Base-by-base conservation (phyloP, 2,329 filamentous ascomycete genomes). In the Onygenales sp. region DNA sequence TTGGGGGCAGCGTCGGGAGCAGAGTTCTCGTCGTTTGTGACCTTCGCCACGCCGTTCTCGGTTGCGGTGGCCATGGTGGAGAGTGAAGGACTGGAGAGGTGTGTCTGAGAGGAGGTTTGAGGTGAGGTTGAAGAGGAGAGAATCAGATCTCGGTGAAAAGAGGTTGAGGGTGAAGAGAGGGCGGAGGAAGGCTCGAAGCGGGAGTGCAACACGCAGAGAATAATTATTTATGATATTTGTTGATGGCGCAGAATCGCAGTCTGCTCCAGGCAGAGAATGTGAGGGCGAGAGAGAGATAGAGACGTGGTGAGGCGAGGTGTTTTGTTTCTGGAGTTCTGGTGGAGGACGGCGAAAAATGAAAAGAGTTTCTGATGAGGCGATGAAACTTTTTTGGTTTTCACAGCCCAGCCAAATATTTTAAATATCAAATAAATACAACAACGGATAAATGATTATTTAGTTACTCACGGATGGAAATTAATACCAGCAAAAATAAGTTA, bases 1-100 rank as follows among this genome's bases (percentile, higher is more conserved):
- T 76, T 74, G 52, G 71, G 72, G 46, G 67, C 67, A 51, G 78
- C 76, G 63, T 74, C 72, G 57, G 77, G 75, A 54, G 77, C 73
- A 55, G 77, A 67, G 66, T 80, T 80, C 61, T 80, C 79, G 59
- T 85, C 82, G 58, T 63, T 66, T 56, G 67, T 64, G 49, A 66
- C 61, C 49, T 57, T 57, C 55, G 56, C 52, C 55, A 63, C 62
- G 55, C 60, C 65, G 55, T 71, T 71, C 58, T 69, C 67, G 55
- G 65, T 61, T 21, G 66, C 66, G 50, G 65, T 63, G 55, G 69
- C 66, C 68, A 72, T 72, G 47, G 47, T 54, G 55, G 38, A 47
- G 27, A 31, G n/a, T 35, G 45, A 32, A 31, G 32, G 21, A 33
- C 14, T 31, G 17, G 17, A 31, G 11, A 27, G 36, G 21, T 4